Evolutionary conservation across 768 basidiomycete genomes (phyloP), one percentile per base, ranked within the genome.

Genomic region (Mycena rosella): DNA sequence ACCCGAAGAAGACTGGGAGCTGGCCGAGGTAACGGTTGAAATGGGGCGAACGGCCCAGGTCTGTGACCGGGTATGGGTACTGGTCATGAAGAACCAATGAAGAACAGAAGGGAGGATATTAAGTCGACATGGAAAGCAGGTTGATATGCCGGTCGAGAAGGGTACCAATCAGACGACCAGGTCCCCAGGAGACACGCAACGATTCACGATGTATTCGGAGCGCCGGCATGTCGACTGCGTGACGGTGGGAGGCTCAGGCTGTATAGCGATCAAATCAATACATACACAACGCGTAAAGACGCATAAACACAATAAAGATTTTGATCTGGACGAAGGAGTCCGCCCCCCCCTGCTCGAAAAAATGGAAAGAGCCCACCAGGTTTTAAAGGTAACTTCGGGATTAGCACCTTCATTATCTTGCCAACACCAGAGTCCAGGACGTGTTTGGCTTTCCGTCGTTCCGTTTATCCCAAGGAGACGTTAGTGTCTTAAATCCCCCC

Each of bases 381-480:
- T 65, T 17, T 36, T 71, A 9, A 67, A 71, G 44, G 69, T 63
- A 17, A 49, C 8, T 61, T 58, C 49, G 5, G 10, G 2, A 22
- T 13, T 22, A 8, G 11, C 4, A n/a, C 11, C 3, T 40, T 18
- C 38, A 36, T 36, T 29, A 49, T 38, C 14, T 40, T 20, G 18
- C 57, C 36, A 20, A 24, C 22, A 18, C 18, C 5, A 6, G 5
- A 6, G 69, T 83, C 15, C 63, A 73, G 61, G 75, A 80, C 5
- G 74, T 78, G 5, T 85, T 82, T 64, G 80, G 78, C 1, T 79
- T 79, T 47, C 65, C 72, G 0, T 68, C 71, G 1, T 84, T 85
- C 61, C 76, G 83, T 0, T 73, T 82, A 14, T 75, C 79, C 24
- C 84, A 85, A 63, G 80, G 78, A 63, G 72, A 74, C 63, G 82